phyloP scores from a whole-genome alignment of 148 eudicot genomes.

The Salicornia ramosissima region DNA sequence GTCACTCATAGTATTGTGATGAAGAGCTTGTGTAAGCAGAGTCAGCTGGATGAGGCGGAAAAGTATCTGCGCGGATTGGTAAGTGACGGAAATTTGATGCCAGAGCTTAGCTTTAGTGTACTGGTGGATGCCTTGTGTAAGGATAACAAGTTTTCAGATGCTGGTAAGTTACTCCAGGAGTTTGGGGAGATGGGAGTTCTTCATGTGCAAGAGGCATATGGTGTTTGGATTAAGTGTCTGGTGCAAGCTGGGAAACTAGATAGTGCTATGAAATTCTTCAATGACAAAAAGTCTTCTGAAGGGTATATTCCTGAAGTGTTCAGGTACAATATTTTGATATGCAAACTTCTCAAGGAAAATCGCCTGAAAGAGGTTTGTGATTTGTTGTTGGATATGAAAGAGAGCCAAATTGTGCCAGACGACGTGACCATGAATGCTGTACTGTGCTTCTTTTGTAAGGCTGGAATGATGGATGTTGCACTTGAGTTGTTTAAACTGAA shows the following conservation, averaged over 20 bases:
- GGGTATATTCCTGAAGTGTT: slow-evolving; percentile 67
- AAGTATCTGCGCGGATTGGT: slow-evolving; percentile 36
- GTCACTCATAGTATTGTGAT: slow-evolving; percentile 48
- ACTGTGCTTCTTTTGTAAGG: slow-evolving; percentile 82
- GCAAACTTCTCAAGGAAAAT: slow-evolving; percentile 51
- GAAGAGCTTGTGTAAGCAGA: slow-evolving; percentile 60
- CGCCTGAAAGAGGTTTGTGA: slow-evolving; percentile 68
- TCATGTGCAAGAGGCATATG: slow-evolving; percentile 43
- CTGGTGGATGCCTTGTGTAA: slow-evolving; percentile 61
- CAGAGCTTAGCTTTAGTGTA: slow-evolving; percentile 25
- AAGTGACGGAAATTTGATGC: slow-evolving; percentile 13
- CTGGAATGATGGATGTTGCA: slow-evolving; percentile 72
- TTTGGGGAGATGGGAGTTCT: slow-evolving; percentile 33
- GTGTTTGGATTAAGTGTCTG: slow-evolving; percentile 60
- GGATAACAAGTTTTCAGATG: slow-evolving; percentile 43
- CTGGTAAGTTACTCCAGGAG: slow-evolving; percentile 52
- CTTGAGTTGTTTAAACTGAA: slow-evolving; percentile 51
- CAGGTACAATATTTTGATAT: slow-evolving; percentile 53
- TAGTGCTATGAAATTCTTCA: slow-evolving; percentile 53
- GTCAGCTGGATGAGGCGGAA: slow-evolving; percentile 54
- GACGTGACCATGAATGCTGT: slow-evolving; percentile 65
- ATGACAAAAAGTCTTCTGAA: slow-evolving; percentile 31
- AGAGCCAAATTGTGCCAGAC: slow-evolving; percentile 48
- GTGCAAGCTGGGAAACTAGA: slow-evolving; percentile 50
- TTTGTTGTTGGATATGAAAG: slow-evolving; percentile 78